A percentile compares a stretch with the other conserved stretches of the same genome.
These are phyloP conservation scores for Colletotrichum graminicola DNA, from an alignment of 2,329 filamentous ascomycete genomes.

Conservation along the genomic window DNA sequence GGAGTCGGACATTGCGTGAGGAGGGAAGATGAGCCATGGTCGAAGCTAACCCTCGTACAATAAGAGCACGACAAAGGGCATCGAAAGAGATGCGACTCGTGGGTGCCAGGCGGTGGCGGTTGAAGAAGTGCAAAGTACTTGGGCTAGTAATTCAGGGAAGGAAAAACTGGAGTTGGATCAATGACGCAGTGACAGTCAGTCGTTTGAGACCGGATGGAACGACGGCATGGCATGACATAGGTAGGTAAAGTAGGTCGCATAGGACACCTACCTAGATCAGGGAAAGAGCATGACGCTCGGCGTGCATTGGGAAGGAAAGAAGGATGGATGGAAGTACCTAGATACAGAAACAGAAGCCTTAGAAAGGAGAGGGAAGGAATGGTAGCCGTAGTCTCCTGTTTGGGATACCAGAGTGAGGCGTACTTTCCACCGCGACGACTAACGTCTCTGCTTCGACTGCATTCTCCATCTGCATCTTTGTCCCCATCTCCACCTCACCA, in stretches of 20 bases:
- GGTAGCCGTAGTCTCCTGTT: neutral
- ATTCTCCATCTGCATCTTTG: neutral
- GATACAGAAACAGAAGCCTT: neutral
- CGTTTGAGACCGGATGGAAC: neutral
- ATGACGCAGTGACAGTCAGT: constrained; percentile 1
- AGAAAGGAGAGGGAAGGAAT: constrained; percentile 11
- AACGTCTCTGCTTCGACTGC: neutral
- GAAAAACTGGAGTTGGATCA: neutral
- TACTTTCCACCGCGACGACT: neutral
- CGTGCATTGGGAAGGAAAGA: neutral
- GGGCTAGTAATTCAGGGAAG: neutral
- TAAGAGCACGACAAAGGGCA: neutral
- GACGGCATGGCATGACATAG: constrained; percentile 5
- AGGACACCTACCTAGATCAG: neutral
- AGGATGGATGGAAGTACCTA: neutral
- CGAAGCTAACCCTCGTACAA: neutral
- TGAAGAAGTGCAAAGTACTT: neutral
- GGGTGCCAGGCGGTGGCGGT: neutral
- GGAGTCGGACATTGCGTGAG: neutral
- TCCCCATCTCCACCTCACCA: neutral
- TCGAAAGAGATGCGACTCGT: neutral
- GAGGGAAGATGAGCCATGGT: neutral
- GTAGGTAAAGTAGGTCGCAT: neutral
- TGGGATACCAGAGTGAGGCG: neutral
- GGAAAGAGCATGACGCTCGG: constrained; percentile 6